phyloP scores from a whole-genome alignment of 352 stramenopile genomes.

The Phytopythium mirpurense region DNA sequence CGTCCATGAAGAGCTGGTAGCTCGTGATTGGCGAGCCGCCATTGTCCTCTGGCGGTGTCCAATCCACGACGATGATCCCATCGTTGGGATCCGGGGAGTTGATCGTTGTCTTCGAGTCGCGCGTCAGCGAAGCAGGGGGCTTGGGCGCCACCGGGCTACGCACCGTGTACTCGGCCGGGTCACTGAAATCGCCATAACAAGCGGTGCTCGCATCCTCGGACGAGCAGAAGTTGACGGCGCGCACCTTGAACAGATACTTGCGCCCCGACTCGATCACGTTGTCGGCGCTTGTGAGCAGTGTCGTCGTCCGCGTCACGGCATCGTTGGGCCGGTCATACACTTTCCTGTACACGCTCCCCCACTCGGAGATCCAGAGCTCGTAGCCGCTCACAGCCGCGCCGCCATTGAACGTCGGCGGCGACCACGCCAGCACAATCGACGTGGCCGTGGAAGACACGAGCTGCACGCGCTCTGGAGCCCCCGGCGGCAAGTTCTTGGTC shows the following conservation, averaged over 20 bases:
- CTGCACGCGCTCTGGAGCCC: constrained; percentile 74
- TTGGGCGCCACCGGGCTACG: constrained; percentile 80
- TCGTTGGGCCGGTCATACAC: constrained; percentile 94
- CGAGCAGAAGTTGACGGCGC: constrained; percentile 93
- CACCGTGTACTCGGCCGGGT: constrained; percentile 86
- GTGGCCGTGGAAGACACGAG: constrained; percentile 86
- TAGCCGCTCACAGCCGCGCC: constrained; percentile 92
- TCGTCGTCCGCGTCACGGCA: constrained; percentile 53
- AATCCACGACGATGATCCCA: constrained; percentile 67
- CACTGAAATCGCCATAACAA: constrained; percentile 90
- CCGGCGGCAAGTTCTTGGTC: constrained; percentile 88
- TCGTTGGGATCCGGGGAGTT: constrained; percentile 41
- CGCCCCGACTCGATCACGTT: constrained; percentile 88
- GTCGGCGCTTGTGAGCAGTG: constrained; percentile 70
- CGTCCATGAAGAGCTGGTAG: constrained; percentile 92
- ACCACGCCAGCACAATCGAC: constrained; percentile 91
- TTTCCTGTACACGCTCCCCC: constrained; percentile 80
- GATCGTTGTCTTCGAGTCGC: constrained; percentile 71
- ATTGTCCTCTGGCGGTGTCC: constrained; percentile 89
- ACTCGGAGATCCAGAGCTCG: constrained; percentile 95
- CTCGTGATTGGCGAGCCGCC: constrained; percentile 87
- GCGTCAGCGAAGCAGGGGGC: constrained; percentile 55
- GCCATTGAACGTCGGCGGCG: constrained; percentile 86
- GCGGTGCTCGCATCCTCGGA: constrained; percentile 56
- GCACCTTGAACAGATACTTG: constrained; percentile 92